phyloP scores from a whole-genome alignment of 805 yeast genomes.

The Spathaspora hagerdaliae region DNA sequence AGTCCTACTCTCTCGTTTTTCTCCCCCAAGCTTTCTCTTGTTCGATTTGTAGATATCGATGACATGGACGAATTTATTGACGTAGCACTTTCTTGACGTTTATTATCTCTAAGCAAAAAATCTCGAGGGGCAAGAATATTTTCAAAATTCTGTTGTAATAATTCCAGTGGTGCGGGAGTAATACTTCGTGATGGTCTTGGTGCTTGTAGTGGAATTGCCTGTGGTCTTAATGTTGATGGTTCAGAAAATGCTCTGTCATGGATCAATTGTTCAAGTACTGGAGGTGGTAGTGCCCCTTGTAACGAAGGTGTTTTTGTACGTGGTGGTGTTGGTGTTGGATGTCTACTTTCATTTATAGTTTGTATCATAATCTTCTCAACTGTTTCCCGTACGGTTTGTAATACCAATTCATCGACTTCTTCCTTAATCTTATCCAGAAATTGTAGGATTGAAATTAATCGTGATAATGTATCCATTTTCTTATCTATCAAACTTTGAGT shows the following conservation, averaged over 20 bases:
- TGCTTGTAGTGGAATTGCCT: constrained; percentile 16
- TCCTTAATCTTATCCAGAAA: constrained; percentile 72
- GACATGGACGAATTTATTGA: constrained; percentile 15
- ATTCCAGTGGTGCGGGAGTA: constrained; percentile 10
- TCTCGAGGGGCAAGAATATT: constrained; percentile 47
- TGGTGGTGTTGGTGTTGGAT: neutral
- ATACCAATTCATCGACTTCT: constrained; percentile 71
- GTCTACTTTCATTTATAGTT: constrained; percentile 8
- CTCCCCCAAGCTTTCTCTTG: neutral
- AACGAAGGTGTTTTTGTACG: constrained; percentile 2
- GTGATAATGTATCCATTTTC: constrained; percentile 64
- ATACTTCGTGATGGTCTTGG: constrained; percentile 31
- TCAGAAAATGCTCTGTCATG: neutral
- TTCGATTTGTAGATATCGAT: constrained; percentile 6
- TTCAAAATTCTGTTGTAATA: constrained; percentile 6
- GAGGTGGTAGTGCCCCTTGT: neutral
- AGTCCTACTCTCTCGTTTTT: neutral
- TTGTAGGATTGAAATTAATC: constrained; percentile 70
- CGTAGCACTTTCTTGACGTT: neutral
- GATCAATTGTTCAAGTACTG: neutral
- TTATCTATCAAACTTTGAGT: constrained; percentile 56
- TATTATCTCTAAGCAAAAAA: constrained; percentile 15
- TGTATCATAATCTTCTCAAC: constrained; percentile 49
- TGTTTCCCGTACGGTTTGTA: constrained; percentile 60
- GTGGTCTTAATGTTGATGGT: neutral